Evolutionary conservation across 345 rosid species (phyloP).

Genomic region (Draba incana): DNA sequence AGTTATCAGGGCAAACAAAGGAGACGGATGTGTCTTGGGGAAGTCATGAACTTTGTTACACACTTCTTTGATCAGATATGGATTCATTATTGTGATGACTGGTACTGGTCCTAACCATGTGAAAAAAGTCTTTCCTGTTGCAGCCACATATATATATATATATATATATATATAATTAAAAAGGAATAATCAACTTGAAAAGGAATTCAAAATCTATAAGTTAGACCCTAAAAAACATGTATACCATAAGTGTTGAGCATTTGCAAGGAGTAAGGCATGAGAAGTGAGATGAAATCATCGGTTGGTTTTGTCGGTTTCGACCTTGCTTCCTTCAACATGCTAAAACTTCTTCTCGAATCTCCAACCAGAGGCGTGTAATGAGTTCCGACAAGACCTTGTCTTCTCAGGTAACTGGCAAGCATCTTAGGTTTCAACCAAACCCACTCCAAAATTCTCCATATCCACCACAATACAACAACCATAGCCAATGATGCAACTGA

Average conservation of each 20-base stretch:
- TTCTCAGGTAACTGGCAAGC: conserved; percentile 33
- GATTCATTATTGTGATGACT: conserved; percentile 45
- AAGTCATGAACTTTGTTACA: conserved; percentile 42
- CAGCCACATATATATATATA: conserved; percentile 2
- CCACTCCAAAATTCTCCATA: conserved; percentile 34
- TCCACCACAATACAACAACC: conserved; percentile 25
- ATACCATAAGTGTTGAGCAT: conserved; percentile 38
- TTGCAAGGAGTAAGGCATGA: conserved; percentile 32
- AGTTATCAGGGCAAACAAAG: conserved; percentile 28
- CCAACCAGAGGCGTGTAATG: conserved; percentile 40
- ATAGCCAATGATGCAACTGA: conserved; percentile 22
- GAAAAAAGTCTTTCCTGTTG: conserved; percentile 48
- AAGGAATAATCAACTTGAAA: not conserved
- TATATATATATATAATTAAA: not conserved
- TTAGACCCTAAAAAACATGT: not conserved
- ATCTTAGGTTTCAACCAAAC: conserved; percentile 38
- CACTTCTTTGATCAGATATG: conserved; percentile 47
- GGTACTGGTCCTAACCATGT: conserved; percentile 55
- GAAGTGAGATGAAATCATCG: conserved; percentile 38
- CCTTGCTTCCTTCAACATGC: conserved; percentile 38
- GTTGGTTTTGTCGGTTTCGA: conserved; percentile 27
- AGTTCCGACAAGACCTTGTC: conserved; percentile 40
- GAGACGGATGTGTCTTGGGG: conserved; percentile 35
- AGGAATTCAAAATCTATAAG: not conserved
- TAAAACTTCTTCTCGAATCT: conserved; percentile 25